Base-by-base conservation (phyloP, 2,329 filamentous ascomycete species). In the Acephala macrosclerotiorum region DNA sequence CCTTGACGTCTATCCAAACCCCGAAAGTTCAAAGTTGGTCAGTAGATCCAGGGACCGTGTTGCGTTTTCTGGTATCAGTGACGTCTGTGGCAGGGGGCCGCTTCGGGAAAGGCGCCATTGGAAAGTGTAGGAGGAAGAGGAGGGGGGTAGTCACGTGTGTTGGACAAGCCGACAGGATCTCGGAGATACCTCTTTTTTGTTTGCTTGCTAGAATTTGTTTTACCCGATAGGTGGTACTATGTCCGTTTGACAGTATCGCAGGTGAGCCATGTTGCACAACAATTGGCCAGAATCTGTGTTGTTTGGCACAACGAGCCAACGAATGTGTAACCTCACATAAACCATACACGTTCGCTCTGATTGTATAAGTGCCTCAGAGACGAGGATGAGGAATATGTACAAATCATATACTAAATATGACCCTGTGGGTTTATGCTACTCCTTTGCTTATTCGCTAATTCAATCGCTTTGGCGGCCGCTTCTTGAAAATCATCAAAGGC, bases 401-500 rank as follows among this genome's bases (percentile, higher is more conserved):
- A 16, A 42, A n/a, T 14, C 12, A 33, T 29, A 33, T 45, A 26
- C 5, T 55, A 42, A 12, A 42, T 16, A 20, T 42, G 40, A 16
- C 2, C 25, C 14, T 22, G n/a, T 40, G 33, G n/a, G 22, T 55
- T 14, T 7, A 40, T 42, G 9, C 59, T 60, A 62, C 69, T 16
- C 61, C 62, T n/a, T 33, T 33, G 12, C 51, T 67, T 61, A 16
- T 77, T 79, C 2, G 85, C 84, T 67, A 91, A 76, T 73, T 87
- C 84, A 40, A 91, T 86, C 1, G 87, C 89, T 76, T 91, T 89
- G 62, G 81, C 81, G 0, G 89, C 89, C 0, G 91, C 92, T 75
- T 91, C 88, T 67, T 92, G 89, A 75, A 93, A 93, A 68, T 88
- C 87, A 77, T 93, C 91, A 79, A 89, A 93, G 0, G 89, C 90